Evolutionary conservation across 805 yeast genomes (phyloP).

Genomic region (Ogataea sp.): DNA sequence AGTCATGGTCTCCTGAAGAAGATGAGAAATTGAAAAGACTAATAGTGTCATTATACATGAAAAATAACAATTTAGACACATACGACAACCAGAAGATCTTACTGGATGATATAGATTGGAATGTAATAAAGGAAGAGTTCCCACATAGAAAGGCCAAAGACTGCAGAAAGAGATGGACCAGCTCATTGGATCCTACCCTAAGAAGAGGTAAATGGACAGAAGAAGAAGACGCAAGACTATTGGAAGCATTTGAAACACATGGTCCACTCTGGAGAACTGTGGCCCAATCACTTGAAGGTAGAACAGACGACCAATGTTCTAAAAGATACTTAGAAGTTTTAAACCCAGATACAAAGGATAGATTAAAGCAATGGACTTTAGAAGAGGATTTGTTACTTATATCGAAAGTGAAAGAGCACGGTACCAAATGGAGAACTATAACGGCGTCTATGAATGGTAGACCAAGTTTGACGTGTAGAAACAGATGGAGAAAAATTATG

Average conservation of each 20-base stretch:
- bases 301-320: conserved; percentile 94
- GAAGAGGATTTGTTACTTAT: conserved; percentile 71
- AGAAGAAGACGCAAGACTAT: conserved; percentile 63
- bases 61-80: conserved; percentile 9
- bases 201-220: conserved; percentile 83
- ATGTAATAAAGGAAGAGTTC: conserved; percentile 38
- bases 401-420: conserved; percentile 58
- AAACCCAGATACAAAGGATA: conserved; percentile 70
- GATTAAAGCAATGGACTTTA: conserved; percentile 71
- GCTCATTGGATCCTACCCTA: conserved; percentile 74
- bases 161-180: conserved; percentile 82
- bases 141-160: conserved; percentile 63
- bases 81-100: conserved; percentile 22
- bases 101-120: conserved; percentile 53
- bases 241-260: conserved; percentile 53
- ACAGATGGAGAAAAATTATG: conserved; percentile 84
- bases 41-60: conserved; percentile 26
- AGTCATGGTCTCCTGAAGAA: conserved; percentile 72
- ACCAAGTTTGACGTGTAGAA: conserved; percentile 84
- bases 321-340: conserved; percentile 83
- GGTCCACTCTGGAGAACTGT: conserved; percentile 89
- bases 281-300: conserved; percentile 64
- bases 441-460: conserved; percentile 65
- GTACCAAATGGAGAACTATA: conserved; percentile 86
- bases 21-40: conserved; percentile 45